Evolutionary conservation across 805 yeast species (phyloP).

Genomic region (Huiozyma sinensis): DNA sequence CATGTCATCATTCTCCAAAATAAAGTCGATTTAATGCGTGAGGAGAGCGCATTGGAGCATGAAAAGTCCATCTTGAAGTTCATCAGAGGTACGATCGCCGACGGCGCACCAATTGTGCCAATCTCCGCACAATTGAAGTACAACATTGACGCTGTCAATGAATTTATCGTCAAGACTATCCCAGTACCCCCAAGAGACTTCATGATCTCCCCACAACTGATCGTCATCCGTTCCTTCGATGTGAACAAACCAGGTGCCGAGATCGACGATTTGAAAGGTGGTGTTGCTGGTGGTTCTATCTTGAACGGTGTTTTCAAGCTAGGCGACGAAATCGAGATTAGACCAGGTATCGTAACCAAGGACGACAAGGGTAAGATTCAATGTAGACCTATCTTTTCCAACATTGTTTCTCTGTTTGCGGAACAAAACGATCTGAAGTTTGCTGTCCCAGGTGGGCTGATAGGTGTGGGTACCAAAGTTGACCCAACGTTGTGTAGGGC

Average conservation of each 20-base stretch:
- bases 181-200: conserved; percentile 97
- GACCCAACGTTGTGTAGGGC: conserved; percentile 99
- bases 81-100: conserved; percentile 96
- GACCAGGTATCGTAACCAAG: conserved; percentile 98
- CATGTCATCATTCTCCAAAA: conserved; percentile 94
- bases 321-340: conserved; percentile 96
- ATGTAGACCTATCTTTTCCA: conserved; percentile 91
- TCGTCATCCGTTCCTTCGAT: conserved; percentile 96
- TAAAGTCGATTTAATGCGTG: conserved; percentile 97
- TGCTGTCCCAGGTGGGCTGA: conserved; percentile 99
- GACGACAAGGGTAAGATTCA: conserved; percentile 80
- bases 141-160: conserved; percentile 97
- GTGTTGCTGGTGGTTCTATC: conserved; percentile 99
- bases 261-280: conserved; percentile 94
- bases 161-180: conserved; percentile 82
- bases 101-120: conserved; percentile 98
- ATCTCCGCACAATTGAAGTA: conserved; percentile 97
- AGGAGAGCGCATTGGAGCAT: conserved; percentile 92
- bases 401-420: conserved; percentile 88
- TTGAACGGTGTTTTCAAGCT: conserved; percentile 92
- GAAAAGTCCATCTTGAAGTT: conserved; percentile 84
- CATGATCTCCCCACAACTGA: conserved; percentile 83
- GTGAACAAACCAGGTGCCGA: conserved; percentile 99
- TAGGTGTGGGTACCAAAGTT: conserved; percentile 98
- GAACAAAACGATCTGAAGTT: conserved; percentile 96